phyloP scores from a whole-genome alignment of 2,329 filamentous ascomycete species.

The Xylaria sp. region DNA sequence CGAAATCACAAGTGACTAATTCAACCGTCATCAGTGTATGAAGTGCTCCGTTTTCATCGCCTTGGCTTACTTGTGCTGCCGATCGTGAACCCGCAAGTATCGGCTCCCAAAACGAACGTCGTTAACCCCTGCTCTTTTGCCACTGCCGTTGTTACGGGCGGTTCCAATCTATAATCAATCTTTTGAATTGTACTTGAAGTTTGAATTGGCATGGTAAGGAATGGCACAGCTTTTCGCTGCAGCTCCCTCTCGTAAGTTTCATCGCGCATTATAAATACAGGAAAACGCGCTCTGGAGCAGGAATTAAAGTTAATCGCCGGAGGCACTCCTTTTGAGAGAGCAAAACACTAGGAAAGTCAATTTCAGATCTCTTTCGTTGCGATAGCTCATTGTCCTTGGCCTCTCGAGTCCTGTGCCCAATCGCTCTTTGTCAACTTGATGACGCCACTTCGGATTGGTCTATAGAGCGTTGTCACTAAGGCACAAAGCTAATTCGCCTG shows the following conservation, averaged over 20 bases:
- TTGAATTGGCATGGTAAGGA: slow-evolving; percentile 38
- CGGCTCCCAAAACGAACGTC: slow-evolving; percentile 40
- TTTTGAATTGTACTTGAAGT: slow-evolving; percentile 30
- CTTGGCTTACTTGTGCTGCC: slow-evolving; percentile 42
- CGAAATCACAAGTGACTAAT: slow-evolving; percentile 45
- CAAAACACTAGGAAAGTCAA: background rate
- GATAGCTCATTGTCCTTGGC: slow-evolving; percentile 39
- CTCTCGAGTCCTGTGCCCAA: background rate
- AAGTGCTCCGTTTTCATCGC: background rate
- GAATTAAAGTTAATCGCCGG: background rate
- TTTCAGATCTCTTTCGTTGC: slow-evolving; percentile 28
- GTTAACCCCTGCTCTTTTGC: slow-evolving; percentile 23
- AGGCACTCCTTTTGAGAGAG: background rate
- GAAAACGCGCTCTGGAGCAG: background rate
- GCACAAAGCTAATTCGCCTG: slow-evolving; percentile 17
- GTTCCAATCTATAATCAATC: slow-evolving; percentile 3
- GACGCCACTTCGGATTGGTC: background rate
- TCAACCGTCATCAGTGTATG: slow-evolving; percentile 24
- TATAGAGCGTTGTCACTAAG: slow-evolving; percentile 27
- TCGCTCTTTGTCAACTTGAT: slow-evolving; percentile 38
- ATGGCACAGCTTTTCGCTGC: slow-evolving; percentile 41
- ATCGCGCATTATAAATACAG: slow-evolving; percentile 37
- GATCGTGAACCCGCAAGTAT: slow-evolving; percentile 47
- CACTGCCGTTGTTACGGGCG: slow-evolving; percentile 35
- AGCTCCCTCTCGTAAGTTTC: slow-evolving; percentile 34